Evolutionary conservation across 306 rosid genomes (phyloP), one percentile per base, ranked within the genome.

Genomic region (Prunus davidiana): DNA sequence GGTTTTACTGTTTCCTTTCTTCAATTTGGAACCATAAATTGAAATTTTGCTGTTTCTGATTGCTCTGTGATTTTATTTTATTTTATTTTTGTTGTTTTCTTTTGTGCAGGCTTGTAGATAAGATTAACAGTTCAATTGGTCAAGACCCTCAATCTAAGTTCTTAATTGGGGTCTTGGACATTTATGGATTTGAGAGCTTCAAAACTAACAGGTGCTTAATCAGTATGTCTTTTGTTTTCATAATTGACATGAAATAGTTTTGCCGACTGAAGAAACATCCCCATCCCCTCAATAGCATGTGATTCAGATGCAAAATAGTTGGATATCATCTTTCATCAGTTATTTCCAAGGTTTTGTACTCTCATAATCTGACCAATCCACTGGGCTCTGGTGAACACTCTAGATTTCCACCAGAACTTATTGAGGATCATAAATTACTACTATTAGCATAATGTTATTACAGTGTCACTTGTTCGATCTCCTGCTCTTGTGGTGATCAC

Each of bases 101-200:
- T 65, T 85, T 74, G 64, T 79, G 67, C 98, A 96, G 99, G 99
- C 89, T 96, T 75, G 99, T 96, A 57, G 94, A 96, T 76, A 91
- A 86, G 81, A 93, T 96, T 72, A 96, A 96, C 81, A 88, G 41
- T 81, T 83, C 99, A 75, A 92, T 96, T 84, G 99, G 99, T 58
- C 99, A 96, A 83, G 99, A 96, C 78, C 94, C 98, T 20, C 80
- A 91, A 60, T 96, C 99, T 1, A 96, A 88, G 80, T 85, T 79
- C 79, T 75, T 96, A 78, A 96, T 96, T 71, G 99, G 99, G 1
- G 99, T 96, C 81, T 91, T 96, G 86, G 99, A 96, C 88, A 96
- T 96, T 71, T 96, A 96, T 82, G 99, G 99, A 81, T 96, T 96
- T 83, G 99, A 96, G 88, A 96, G 98, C 93, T 96, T 96, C 93